Percentiles rank a stretch among this genome's conserved stretches.
These are phyloP conservation scores for Stemphylium lycopersici DNA, from an alignment of 2,329 filamentous ascomycete species.

Conservation along the genomic window DNA sequence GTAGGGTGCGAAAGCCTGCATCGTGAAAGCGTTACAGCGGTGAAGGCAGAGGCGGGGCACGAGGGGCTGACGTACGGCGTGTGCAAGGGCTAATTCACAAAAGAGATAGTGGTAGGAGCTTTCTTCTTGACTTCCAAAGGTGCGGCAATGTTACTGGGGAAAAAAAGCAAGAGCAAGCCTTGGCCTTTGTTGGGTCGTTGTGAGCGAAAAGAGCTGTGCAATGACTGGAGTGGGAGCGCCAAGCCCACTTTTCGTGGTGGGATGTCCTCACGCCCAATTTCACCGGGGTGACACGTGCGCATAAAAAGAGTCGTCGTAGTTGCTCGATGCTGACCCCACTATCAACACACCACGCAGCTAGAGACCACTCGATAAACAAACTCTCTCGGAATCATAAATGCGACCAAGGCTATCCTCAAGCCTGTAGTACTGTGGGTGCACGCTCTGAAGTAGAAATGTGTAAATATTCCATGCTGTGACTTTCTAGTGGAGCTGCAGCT, in stretches of 20 bases:
- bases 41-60: constrained; percentile 43
- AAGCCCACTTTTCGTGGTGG: constrained; percentile 22
- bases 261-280: constrained; percentile 24
- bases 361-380: neutral
- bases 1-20: constrained; percentile 38
- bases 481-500: neutral
- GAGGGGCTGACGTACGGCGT: constrained; percentile 31
- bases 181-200: constrained; percentile 23
- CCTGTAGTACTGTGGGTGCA: too few relatives aligned
- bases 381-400: too few relatives aligned
- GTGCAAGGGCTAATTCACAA: constrained; percentile 20
- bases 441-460: neutral
- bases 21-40: constrained; percentile 44
- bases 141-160: neutral
- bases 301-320: constrained; percentile 1
- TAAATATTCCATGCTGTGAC: neutral
- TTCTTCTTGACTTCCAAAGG: neutral
- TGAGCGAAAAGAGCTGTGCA: constrained; percentile 21
- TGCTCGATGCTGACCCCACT: neutral
- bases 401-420: too few relatives aligned
- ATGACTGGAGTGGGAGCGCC: constrained; percentile 24
- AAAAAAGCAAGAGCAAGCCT: constrained; percentile 5
- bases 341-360: neutral
- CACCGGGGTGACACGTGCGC: constrained; percentile 28
- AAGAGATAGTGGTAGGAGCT: constrained; percentile 5